Conservation (phyloP, 176 grass and related monocot species). For the Hordeum marinum region DNA sequence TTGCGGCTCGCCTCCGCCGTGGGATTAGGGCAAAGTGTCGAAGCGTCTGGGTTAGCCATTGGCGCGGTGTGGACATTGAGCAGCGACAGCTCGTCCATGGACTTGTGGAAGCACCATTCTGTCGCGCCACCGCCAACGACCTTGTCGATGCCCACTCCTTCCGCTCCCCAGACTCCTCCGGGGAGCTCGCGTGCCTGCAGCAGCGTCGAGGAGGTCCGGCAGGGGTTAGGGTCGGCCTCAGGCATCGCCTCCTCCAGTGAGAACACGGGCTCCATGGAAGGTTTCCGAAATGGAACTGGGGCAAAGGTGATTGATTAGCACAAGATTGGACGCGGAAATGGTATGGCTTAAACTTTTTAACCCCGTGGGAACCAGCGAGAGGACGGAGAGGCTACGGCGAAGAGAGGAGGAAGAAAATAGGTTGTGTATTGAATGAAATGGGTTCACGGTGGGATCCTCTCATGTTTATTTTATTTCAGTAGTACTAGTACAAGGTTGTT, state of each 20-base stretch:
- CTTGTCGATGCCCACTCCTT: not conserved
- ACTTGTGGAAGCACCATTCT: slow-evolving; percentile 53
- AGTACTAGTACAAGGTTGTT: not conserved
- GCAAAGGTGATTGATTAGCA: too few species aligned
- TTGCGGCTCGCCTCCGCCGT: not conserved
- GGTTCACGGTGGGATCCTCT: not conserved
- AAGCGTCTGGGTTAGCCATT: not conserved
- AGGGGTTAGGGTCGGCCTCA: not conserved
- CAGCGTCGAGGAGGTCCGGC: slow-evolving; percentile 16
- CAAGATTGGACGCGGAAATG: not conserved
- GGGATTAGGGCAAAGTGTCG: not conserved
- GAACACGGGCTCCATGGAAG: slow-evolving; percentile 44
- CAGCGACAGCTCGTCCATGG: slow-evolving; percentile 34
- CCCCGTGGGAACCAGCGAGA: not conserved
- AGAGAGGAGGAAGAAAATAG: not conserved
- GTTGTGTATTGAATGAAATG: not conserved
- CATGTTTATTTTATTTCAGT: not conserved
- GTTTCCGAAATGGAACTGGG: not conserved
- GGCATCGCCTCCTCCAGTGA: slow-evolving; percentile 28
- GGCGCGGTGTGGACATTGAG: not conserved
- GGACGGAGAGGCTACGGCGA: not conserved
- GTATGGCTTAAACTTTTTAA: not conserved
- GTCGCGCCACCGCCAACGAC: not conserved
- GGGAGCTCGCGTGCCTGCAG: not conserved
- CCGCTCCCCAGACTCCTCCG: not conserved